A percentile compares a stretch with the other conserved stretches of the same genome.
Evolutionary conservation across 805 yeast species (phyloP).

Genomic region (Yamadazyma scolyti): DNA sequence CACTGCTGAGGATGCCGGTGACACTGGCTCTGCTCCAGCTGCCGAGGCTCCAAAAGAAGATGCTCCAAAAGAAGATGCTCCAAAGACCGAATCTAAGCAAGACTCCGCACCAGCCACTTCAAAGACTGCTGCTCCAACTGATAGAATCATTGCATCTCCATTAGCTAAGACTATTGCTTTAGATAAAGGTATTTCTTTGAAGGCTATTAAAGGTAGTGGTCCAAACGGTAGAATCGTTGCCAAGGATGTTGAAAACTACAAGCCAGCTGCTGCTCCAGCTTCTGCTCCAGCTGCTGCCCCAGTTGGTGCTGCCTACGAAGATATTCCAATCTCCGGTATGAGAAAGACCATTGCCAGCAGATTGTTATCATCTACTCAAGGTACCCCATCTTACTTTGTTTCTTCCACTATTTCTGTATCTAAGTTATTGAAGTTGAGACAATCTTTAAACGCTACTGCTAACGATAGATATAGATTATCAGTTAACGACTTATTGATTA

Average conservation of each 20-base stretch:
- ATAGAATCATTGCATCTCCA: constrained; percentile 90
- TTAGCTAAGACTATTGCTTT: constrained; percentile 89
- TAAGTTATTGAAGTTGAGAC: constrained; percentile 88
- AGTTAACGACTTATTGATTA: constrained; percentile 89
- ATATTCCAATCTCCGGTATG: constrained; percentile 86
- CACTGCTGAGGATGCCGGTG: constrained; percentile 78
- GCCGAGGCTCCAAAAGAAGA: constrained; percentile 32
- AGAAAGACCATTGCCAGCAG: constrained; percentile 91
- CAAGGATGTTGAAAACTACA: constrained; percentile 77
- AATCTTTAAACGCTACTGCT: constrained; percentile 78
- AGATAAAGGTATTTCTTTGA: constrained; percentile 85
- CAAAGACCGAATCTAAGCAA: constrained; percentile 22
- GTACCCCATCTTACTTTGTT: constrained; percentile 89
- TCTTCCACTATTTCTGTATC: constrained; percentile 83
- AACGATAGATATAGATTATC: constrained; percentile 88
- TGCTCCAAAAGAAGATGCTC: constrained; percentile 18
- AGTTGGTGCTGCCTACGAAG: constrained; percentile 64
- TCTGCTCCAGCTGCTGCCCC: constrained; percentile 44
- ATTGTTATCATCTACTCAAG: constrained; percentile 78
- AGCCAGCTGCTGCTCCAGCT: constrained; percentile 43
- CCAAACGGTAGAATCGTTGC: constrained; percentile 94
- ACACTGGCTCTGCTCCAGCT: constrained; percentile 29
- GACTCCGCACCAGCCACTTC: constrained; percentile 31
- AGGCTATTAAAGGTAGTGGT: constrained; percentile 85
- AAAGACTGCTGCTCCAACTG: constrained; percentile 41